phyloP scores from a whole-genome alignment of 768 basidiomycete genomes.

The Lactarius vividus region DNA sequence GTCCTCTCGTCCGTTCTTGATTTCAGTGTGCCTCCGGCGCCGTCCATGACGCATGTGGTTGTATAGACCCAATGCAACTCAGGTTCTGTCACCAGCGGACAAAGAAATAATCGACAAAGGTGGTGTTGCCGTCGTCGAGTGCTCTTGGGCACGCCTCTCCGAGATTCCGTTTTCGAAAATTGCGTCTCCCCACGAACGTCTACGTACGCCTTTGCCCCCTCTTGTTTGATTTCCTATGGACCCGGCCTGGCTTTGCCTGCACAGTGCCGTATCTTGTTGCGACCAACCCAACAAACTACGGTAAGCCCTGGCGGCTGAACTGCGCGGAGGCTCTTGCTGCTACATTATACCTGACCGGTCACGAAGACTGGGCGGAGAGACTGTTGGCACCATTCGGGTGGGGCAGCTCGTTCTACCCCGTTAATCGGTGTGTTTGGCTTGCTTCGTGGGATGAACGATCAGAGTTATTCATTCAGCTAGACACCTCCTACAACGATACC shows the following conservation, averaged over 20 bases:
- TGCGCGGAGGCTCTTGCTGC: conserved; percentile 95
- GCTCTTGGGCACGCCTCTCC: conserved; percentile 94
- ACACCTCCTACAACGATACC: conserved; percentile 62
- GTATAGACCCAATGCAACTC: conserved; percentile 76
- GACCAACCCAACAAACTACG: conserved; percentile 97
- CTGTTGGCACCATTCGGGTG: conserved; percentile 84
- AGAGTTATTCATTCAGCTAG: conserved; percentile 22
- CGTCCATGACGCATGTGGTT: background rate
- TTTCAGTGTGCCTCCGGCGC: background rate
- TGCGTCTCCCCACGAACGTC: conserved; percentile 85
- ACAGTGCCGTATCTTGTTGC: conserved; percentile 94
- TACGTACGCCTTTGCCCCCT: conserved; percentile 54
- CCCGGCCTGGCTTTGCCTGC: background rate
- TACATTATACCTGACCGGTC: conserved; percentile 91
- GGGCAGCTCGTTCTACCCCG: conserved; percentile 83
- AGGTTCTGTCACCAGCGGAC: conserved; percentile 79
- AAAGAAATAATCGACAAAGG: conserved; percentile 66
- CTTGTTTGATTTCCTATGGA: background rate
- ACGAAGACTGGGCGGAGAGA: conserved; percentile 73
- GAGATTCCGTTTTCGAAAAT: conserved; percentile 96
- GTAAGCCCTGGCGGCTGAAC: conserved; percentile 94
- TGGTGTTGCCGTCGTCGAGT: conserved; percentile 97
- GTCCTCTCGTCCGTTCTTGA: conserved; percentile 78
- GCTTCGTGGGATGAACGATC: background rate
- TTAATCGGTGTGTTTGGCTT: conserved; percentile 62